Percentiles rank a stretch among this genome's conserved stretches.
These are phyloP conservation scores for Hymenoscyphus infarciens DNA, from an alignment of 2,329 filamentous ascomycete genomes.

Conservation along the genomic window DNA sequence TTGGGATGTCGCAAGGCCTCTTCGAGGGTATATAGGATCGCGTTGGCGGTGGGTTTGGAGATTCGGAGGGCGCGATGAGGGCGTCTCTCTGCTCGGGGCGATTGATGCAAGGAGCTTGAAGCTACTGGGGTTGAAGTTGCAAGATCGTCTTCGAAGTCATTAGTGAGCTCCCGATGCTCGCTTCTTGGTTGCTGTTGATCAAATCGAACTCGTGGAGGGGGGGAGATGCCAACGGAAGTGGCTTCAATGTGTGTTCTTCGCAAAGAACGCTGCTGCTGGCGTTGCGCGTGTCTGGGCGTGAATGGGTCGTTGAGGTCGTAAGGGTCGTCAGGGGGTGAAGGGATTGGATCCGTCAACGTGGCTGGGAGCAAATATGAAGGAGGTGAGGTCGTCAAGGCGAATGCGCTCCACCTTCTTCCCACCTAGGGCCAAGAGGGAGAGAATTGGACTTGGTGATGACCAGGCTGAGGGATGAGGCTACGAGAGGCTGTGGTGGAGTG, in stretches of 20 bases:
- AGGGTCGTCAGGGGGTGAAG: conserved; percentile 34
- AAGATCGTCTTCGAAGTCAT: conserved; percentile 32
- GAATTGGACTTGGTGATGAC: conserved; percentile 15
- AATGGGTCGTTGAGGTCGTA: conserved; percentile 35
- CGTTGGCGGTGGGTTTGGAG: conserved; percentile 80
- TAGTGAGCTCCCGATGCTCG: conserved; percentile 22
- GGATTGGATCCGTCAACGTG: conserved; percentile 33
- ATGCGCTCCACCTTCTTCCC: conserved; percentile 19
- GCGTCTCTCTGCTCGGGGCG: conserved; percentile 33
- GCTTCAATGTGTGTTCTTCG: conserved; percentile 35
- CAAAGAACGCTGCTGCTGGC: conserved; percentile 32
- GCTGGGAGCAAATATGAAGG: conserved; percentile 23
- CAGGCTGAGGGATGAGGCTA: conserved; percentile 9
- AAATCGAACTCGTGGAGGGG: conserved; percentile 28
- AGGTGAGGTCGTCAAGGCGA: conserved; percentile 32
- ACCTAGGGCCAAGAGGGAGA: conserved; percentile 12
- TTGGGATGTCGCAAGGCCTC: conserved; percentile 82
- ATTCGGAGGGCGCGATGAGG: conserved; percentile 57
- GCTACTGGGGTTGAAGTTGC: conserved; percentile 27
- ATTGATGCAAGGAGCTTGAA: conserved; percentile 23
- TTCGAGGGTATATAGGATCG: conserved; percentile 89
- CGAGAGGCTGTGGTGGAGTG: not conserved
- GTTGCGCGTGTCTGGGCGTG: conserved; percentile 30
- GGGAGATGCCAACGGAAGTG: conserved; percentile 33
- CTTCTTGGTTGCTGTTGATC: conserved; percentile 22